phyloP scores from a whole-genome alignment of 768 basidiomycete genomes.

The Pleurotus salmoneostramineus region DNA sequence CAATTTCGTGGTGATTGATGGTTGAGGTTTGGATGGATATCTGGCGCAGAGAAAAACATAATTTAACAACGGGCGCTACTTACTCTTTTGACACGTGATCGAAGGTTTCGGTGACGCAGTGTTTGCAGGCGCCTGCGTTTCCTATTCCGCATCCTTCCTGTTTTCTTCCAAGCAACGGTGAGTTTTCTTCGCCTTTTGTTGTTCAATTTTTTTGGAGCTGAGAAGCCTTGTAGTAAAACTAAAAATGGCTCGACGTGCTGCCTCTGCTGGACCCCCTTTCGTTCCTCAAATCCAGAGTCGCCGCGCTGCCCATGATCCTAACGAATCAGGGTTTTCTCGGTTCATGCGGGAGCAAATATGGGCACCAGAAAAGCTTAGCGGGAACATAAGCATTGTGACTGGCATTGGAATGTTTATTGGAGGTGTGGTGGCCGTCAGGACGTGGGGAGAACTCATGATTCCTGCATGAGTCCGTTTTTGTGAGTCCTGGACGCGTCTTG shows the following conservation, averaged over 20 bases:
- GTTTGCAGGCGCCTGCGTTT: too few relatives aligned
- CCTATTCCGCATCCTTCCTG: background rate
- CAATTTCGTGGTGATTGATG: too few relatives aligned
- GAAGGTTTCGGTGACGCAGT: too few relatives aligned
- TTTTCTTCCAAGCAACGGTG: background rate
- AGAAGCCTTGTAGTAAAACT: background rate
- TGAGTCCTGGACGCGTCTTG: background rate
- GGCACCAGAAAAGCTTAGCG: conserved; percentile 69
- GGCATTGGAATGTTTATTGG: conserved; percentile 65
- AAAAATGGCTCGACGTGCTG: conserved; percentile 65
- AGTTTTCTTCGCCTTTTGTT: background rate
- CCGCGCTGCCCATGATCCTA: conserved; percentile 44
- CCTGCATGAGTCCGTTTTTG: conserved; percentile 40
- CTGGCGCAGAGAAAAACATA: too few relatives aligned
- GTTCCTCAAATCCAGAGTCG: conserved; percentile 45
- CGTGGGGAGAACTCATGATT: conserved; percentile 77
- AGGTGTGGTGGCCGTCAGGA: conserved; percentile 66
- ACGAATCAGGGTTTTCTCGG: conserved; percentile 61
- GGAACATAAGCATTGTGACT: conserved; percentile 69
- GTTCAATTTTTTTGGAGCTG: background rate
- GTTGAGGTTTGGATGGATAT: too few relatives aligned
- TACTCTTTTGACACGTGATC: too few relatives aligned
- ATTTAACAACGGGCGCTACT: too few relatives aligned
- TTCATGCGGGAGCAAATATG: conserved; percentile 62
- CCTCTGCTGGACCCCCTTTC: conserved; percentile 52